phyloP scores from a whole-genome alignment of 768 basidiomycete genomes.

The Boletus subparvulus region DNA sequence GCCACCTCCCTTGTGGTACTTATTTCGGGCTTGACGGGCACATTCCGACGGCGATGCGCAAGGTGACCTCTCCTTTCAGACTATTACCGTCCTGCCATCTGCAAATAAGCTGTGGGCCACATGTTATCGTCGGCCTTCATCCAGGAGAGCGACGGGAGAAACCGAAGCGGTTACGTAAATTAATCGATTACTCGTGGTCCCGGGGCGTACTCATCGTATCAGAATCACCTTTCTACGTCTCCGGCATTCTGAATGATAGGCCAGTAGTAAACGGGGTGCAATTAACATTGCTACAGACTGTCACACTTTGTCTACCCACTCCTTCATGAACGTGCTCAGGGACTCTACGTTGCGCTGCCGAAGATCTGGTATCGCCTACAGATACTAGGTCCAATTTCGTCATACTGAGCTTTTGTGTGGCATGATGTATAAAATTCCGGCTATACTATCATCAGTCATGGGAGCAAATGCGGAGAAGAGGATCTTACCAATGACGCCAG shows the following conservation, averaged over 20 bases:
- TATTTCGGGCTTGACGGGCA: neutral
- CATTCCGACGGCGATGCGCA: neutral
- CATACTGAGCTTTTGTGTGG: slow-evolving; percentile 93
- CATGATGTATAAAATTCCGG: slow-evolving; percentile 95
- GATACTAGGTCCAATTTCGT: slow-evolving; percentile 89
- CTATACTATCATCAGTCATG: slow-evolving; percentile 38
- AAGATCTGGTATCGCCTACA: slow-evolving; percentile 93
- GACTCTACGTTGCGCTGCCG: slow-evolving; percentile 71
- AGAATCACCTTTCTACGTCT: neutral
- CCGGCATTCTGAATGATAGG: slow-evolving; percentile 7
- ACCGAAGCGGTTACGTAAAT: neutral
- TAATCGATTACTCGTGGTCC: neutral
- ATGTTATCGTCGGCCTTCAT: slow-evolving; percentile 11
- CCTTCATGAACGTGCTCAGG: neutral
- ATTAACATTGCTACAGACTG: slow-evolving; percentile 1
- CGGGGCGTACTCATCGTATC: neutral
- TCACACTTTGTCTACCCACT: neutral
- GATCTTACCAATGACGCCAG: slow-evolving; percentile 82
- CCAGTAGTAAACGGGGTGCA: neutral
- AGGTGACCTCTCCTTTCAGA: neutral
- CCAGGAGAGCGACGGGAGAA: slow-evolving; percentile 1
- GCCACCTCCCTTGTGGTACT: neutral
- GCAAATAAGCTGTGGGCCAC: neutral
- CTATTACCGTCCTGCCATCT: neutral
- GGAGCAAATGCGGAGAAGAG: neutral